Base-by-base conservation (phyloP, 305 asterid genomes). In the Plantago coronopus region DNA sequence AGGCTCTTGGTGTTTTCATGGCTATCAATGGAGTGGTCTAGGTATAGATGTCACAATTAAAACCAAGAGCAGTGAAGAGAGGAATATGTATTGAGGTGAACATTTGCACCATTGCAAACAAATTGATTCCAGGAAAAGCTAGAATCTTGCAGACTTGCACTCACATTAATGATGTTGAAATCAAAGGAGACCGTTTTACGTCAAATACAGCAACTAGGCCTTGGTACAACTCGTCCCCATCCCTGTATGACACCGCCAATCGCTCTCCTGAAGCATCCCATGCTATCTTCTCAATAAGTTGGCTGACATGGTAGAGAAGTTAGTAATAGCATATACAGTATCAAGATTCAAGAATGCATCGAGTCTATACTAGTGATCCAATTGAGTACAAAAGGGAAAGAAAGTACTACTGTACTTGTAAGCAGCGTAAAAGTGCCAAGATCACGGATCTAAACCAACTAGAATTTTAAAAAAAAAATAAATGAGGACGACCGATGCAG, bases 191-290 rank as follows among this genome's bases (percentile, higher is more conserved):
- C 71, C 94, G 83, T 75, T 81, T 88, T 47, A 91, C 98, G 74
- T 88, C 96, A 59, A 77, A 91, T 77, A 88, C 49, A 42, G 96
- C 98, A 19, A 91, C 61, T 48, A 89, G 98, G 59, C 97, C 98
- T 65, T 62, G 76, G 91, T 80, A 88, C 67, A 72, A 60, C 59
- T 88, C 95, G 69, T 84, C 94, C 48, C 98, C 97, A 63, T 83
- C 94, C 78, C 65, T 73, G 64, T 83, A 89, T 66, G 98, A 83
- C 61, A 89, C 77, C 0, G 97, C 97, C 65, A 93, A 72, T 65
- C 98, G 86, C 85, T 93, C 98, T 61, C 98, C 97, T 31, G 96
- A 88, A 73, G 88, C 87, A 78, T 91, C 97, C 98, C 96, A 88
- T 55, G 95, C 96, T 75, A 91, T 83, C 86, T 88, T 91, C 74